A percentile compares a stretch with the other conserved stretches of the same genome.
These are phyloP conservation scores for Colletotrichum destructivum DNA, from an alignment of 2,329 filamentous ascomycete species.

Conservation along the genomic window DNA sequence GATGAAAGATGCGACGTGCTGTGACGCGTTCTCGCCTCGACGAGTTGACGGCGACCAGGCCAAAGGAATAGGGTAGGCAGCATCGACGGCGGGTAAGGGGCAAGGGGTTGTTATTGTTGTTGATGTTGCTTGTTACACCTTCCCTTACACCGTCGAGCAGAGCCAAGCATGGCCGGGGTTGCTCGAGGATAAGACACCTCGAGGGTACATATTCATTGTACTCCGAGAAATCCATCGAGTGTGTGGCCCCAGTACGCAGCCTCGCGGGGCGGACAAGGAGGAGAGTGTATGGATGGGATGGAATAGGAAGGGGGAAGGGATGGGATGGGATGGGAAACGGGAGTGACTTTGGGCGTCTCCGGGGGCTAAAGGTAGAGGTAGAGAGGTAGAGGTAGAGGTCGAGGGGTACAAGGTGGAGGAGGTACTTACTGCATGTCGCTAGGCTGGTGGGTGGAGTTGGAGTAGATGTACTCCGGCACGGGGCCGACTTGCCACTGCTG, in stretches of 20 bases:
- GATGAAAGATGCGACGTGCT: neutral
- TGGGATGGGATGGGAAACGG: constrained; percentile 30
- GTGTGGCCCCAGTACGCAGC: constrained; percentile 29
- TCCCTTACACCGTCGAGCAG: constrained; percentile 22
- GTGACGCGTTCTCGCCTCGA: neutral
- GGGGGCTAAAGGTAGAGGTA: constrained; percentile 17
- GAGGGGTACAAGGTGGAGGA: constrained; percentile 51
- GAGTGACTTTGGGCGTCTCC: constrained; percentile 20
- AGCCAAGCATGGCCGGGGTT: constrained; percentile 31
- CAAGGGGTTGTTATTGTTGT: constrained; percentile 25
- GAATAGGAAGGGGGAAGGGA: constrained; percentile 49
- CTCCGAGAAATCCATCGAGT: constrained; percentile 15
- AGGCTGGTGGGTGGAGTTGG: constrained; percentile 65
- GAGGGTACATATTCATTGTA: constrained; percentile 37
- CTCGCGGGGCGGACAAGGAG: constrained; percentile 34
- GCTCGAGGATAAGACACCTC: constrained; percentile 28
- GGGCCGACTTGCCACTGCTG: constrained; percentile 75
- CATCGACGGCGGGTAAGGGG: constrained; percentile 6
- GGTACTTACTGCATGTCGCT: constrained; percentile 73
- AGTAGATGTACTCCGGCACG: constrained; percentile 72
- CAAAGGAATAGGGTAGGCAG: constrained; percentile 11
- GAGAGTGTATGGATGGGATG: constrained; percentile 26
- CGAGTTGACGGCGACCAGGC: neutral
- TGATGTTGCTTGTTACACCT: constrained; percentile 39
- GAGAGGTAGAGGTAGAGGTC: constrained; percentile 40